Evolutionary conservation across 441 rosid genomes (phyloP), one percentile per base, ranked within the genome.

Genomic region (Croton laevigatus): DNA sequence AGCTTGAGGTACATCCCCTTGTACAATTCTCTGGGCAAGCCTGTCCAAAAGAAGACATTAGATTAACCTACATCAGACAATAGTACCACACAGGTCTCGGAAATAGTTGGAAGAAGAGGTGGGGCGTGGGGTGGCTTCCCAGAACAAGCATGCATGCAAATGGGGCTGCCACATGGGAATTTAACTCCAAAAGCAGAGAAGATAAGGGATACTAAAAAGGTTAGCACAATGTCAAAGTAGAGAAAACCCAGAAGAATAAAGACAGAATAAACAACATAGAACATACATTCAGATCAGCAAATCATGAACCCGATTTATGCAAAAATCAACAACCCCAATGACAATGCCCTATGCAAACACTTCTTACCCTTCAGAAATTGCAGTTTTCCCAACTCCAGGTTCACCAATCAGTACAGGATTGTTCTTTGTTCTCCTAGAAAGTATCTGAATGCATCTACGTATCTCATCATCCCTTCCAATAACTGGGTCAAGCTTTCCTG

Each of bases 1-100:
- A 72, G 97, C 99, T 85, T 93, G 97, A 76, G 99, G 99, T 34
- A 96, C 99, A 80, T 96, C 99, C 61, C 99, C 97, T 81, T 88
- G 88, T 72, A 93, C 97, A 81, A 93, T 93, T 83, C 99, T 88
- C 82, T 93, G 99, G 73, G 99, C 98, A 75, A 96, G 97, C 75
- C 99, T 96, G 85, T 83, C 68, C 62, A 79, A 74, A 37, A 71
- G 69, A 59, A 51, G 72, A 4, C 55, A 27, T 65, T 54, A 69
- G 17, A 20, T 53, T 69, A 57, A 19, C 58, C 36, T 27, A 37
- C 32, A 13, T 9, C 54, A 23, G 14, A 19, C 13, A 66, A 40
- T 44, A n/a, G 10, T 0, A 59, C 34, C n/a, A 36, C 40, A 13
- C 17, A 6, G 44, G 8, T 40, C 10, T 9, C 27, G 46, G 65